phyloP scores from a whole-genome alignment of 169 alveolate genomes.

The Eimeria necatrix region DNA sequence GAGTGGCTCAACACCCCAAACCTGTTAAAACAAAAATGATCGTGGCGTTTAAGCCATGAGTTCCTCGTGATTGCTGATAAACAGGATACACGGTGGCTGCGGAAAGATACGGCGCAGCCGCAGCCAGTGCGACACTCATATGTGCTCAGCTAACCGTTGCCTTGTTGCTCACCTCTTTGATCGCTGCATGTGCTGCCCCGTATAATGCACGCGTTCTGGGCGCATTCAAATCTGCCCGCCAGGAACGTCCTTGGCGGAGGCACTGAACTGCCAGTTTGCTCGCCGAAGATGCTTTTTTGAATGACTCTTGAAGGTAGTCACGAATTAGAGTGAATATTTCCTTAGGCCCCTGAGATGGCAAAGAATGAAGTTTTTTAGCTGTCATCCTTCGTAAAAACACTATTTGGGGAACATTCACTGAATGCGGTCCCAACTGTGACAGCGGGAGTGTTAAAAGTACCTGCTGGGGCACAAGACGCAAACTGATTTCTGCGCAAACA shows the following conservation, averaged over 20 bases:
- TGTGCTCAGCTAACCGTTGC: not conserved
- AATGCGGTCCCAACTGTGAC: not conserved
- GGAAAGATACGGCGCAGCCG: not conserved
- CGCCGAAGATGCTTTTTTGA: slow-evolving; percentile 12
- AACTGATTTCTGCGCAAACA: slow-evolving; percentile 63
- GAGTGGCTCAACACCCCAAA: slow-evolving; percentile 81
- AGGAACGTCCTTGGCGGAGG: slow-evolving; percentile 75
- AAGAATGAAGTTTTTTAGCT: too few relatives aligned
- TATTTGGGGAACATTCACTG: not conserved
- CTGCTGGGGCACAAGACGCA: slow-evolving; percentile 82
- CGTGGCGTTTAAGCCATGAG: not conserved
- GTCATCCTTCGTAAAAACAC: not conserved
- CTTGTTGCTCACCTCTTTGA: slow-evolving; percentile 37
- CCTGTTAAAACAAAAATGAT: not conserved
- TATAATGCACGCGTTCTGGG: slow-evolving; percentile 71
- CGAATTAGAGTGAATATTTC: slow-evolving; percentile 31
- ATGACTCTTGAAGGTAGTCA: not conserved
- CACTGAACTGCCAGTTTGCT: slow-evolving; percentile 69
- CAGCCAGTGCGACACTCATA: not conserved
- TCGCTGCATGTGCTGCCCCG: slow-evolving; percentile 70
- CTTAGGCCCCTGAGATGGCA: slow-evolving; percentile 36
- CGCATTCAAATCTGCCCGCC: slow-evolving; percentile 69
- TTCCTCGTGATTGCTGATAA: not conserved
- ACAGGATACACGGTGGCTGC: not conserved
- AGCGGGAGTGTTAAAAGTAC: not conserved